These are phyloP conservation scores for Leishmania amazonensis DNA, from an alignment of 208 protist species.

Conservation along the genomic window DNA sequence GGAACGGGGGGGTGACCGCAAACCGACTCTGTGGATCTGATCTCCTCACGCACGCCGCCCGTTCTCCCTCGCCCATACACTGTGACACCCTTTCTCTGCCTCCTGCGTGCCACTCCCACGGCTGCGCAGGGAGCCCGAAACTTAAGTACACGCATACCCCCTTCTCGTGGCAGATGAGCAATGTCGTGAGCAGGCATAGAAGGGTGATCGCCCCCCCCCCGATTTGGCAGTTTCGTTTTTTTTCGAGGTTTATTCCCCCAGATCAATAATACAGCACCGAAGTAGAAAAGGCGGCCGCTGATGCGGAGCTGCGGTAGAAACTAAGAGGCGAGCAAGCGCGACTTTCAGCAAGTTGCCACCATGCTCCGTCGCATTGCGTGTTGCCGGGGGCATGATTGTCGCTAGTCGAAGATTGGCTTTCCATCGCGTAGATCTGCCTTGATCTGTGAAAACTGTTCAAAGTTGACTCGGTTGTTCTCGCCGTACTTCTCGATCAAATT, in stretches of 20 bases:
- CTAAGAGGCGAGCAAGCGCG: not conserved
- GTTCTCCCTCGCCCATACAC: not conserved
- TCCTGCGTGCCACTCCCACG: not conserved
- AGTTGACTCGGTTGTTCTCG: slow-evolving; percentile 52
- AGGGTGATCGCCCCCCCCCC: not conserved
- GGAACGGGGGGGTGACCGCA: not conserved
- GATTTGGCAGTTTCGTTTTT: not conserved
- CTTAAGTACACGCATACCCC: not conserved
- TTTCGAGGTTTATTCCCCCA: not conserved
- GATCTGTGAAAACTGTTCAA: slow-evolving; percentile 77
- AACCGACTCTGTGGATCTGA: not conserved
- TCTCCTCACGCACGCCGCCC: not conserved
- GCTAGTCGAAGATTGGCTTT: slow-evolving; percentile 66
- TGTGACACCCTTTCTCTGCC: not conserved
- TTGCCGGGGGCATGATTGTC: not conserved
- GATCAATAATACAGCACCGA: slow-evolving; percentile 18
- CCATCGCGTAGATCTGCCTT: slow-evolving; percentile 71
- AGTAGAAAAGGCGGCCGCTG: not conserved
- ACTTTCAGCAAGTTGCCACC: too few species aligned
- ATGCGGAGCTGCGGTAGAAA: not conserved
- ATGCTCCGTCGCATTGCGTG: not conserved
- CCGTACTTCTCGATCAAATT: slow-evolving; percentile 77
- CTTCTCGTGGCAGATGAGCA: not conserved
- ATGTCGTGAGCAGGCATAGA: not conserved
- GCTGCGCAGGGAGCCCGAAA: not conserved